Evolutionary conservation across 108 stramenopile genomes (phyloP), one percentile per base, ranked within the genome.

Genomic region (Epipyxis sp.): DNA sequence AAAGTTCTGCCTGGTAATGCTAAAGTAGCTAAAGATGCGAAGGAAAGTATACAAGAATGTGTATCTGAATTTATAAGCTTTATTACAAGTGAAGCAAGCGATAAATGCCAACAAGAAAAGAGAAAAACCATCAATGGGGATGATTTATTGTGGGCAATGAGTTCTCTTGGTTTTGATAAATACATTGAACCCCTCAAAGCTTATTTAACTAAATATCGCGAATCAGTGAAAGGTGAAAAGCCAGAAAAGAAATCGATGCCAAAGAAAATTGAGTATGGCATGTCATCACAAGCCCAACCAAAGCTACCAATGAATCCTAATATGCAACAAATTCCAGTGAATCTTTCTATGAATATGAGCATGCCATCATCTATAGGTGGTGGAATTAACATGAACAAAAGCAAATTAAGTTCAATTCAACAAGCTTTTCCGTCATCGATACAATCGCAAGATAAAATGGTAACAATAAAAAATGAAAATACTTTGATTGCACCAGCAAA

Each of bases 71-170:
- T 99, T 82, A 97, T 99, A 77, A 94, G 92, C 84, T 99, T 99
- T 86, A 95, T 99, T 76, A 97, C 98, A 3, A 92, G 92, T 77
- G 97, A 98, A 79, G 99, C 99, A 0, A 91, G 88, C 27, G 99
- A 98, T 78, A 97, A 96, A 76, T 98, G 97, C 81, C 87, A 94
- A 80, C 94, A 97, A 78, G 97, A 98, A 86, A 97, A 98, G 82
- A 84, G 99, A 3, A 99, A 98, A 88, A 99, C 97, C 2, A 98
- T 99, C 86, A 99, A 97, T 83, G 99, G 97, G 39, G 97, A 98
- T 76, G 99, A 99, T 81, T 80, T 99, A 50, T 71, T 99, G 0
- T 97, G 94, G 95, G 99, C 99, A 43, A 96, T 99, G 97, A 92
- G 91, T 69, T 96, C 96, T 1, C 83, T 99, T 43, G 99, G 99